Conservation (phyloP, 148 eudicot species). For the Mesembryanthemum crystallinum region DNA sequence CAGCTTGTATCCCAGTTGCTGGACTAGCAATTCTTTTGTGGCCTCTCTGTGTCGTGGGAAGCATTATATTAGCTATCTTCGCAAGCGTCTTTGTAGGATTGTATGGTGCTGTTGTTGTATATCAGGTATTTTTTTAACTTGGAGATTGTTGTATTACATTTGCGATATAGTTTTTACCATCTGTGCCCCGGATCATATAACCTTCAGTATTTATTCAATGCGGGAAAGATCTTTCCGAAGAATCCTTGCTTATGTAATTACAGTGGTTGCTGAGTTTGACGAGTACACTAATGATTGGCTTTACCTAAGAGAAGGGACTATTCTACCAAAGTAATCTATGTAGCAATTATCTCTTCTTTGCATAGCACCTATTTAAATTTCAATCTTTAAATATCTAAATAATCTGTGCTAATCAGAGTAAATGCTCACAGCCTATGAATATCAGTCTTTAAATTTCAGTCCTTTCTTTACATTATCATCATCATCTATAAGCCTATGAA, state of each 20-base stretch:
- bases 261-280: slow-evolving; percentile 94
- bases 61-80: slow-evolving; percentile 61
- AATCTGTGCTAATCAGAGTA: slow-evolving; percentile 11
- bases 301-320: slow-evolving; percentile 87
- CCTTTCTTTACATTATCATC: not conserved
- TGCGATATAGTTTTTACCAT: not conserved
- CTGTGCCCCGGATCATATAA: not conserved
- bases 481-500: too few relatives aligned
- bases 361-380: slow-evolving; percentile 2
- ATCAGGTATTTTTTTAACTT: slow-evolving; percentile 55
- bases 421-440: slow-evolving; percentile 19
- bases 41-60: slow-evolving; percentile 80
- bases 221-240: slow-evolving; percentile 84
- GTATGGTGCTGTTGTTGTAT: slow-evolving; percentile 69
- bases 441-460: too few relatives aligned
- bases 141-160: not conserved
- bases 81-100: slow-evolving; percentile 72
- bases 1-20: slow-evolving; percentile 91
- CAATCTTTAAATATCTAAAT: not conserved
- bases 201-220: slow-evolving; percentile 18
- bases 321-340: slow-evolving; percentile 75
- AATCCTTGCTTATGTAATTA: slow-evolving; percentile 80
- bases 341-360: slow-evolving; percentile 18
- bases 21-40: slow-evolving; percentile 83
- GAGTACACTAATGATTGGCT: slow-evolving; percentile 97